phyloP scores from a whole-genome alignment of 148 eudicot genomes.

The Nepenthes gracilis region DNA sequence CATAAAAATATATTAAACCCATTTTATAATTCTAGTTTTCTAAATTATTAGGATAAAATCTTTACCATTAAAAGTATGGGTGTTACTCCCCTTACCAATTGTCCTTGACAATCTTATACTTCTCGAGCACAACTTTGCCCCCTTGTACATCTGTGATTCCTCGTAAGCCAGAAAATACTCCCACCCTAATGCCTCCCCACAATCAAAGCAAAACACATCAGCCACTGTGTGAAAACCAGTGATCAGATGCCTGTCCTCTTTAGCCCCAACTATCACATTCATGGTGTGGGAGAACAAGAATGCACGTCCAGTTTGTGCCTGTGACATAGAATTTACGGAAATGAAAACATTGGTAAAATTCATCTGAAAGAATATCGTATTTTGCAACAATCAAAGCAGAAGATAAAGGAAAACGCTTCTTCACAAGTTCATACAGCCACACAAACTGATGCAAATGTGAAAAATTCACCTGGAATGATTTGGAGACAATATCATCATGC shows the following conservation, averaged over 20 bases:
- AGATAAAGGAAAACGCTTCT: not conserved
- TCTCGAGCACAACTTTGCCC: slow-evolving; percentile 23
- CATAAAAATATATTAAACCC: no score
- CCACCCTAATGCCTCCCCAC: slow-evolving; percentile 26
- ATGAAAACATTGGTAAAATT: not conserved
- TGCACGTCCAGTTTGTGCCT: slow-evolving; percentile 24
- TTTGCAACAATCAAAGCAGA: no score
- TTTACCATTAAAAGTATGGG: no score
- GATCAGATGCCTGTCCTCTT: slow-evolving; percentile 20
- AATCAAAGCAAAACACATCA: slow-evolving; percentile 18
- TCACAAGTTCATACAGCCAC: not conserved
- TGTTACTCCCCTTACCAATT: not conserved
- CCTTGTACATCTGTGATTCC: slow-evolving; percentile 23
- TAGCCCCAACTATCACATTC: slow-evolving; percentile 18
- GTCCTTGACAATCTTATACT: slow-evolving; percentile 10
- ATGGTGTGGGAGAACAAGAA: slow-evolving; percentile 26
- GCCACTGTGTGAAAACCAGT: slow-evolving; percentile 38
- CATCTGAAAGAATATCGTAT: not conserved
- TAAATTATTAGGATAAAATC: no score
- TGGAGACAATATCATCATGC: slow-evolving; percentile 8
- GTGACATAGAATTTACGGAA: not conserved
- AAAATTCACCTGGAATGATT: slow-evolving; percentile 1
- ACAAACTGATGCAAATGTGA: not conserved
- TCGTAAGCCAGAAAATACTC: slow-evolving; percentile 22
- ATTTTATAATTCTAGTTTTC: no score